phyloP scores from a whole-genome alignment of 2,329 filamentous ascomycete genomes.

The Exophiala sideris region DNA sequence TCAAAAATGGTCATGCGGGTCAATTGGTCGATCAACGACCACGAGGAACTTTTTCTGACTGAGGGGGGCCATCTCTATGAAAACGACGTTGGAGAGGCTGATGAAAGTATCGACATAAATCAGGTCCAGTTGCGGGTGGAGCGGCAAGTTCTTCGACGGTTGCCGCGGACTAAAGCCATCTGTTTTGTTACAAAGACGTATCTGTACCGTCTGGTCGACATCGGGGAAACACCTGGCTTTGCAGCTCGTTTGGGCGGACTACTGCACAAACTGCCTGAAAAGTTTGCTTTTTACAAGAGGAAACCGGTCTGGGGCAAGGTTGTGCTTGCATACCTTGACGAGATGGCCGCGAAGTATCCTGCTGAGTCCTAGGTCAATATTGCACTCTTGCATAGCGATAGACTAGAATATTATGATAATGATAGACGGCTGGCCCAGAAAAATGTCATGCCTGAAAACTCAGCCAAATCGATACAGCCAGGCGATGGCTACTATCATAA shows the following conservation, averaged over 20 bases:
- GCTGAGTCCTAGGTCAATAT: neutral
- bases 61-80: constrained; percentile 1
- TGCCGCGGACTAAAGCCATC: constrained; percentile 2
- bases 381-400: neutral
- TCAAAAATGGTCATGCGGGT: neutral
- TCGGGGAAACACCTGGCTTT: neutral
- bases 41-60: constrained; percentile 1
- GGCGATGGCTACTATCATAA: no score
- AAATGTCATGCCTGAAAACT: no score
- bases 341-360: neutral
- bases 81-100: neutral
- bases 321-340: neutral
- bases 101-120: constrained; percentile 1
- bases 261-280: neutral
- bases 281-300: constrained; percentile 1
- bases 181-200: constrained; percentile 4
- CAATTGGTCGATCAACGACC: neutral
- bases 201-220: neutral
- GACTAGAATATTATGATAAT: neutral
- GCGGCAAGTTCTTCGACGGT: constrained; percentile 1
- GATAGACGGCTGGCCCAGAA: no score
- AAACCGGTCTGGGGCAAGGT: constrained; percentile 1
- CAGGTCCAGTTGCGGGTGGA: constrained; percentile 1
- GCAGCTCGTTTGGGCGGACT: neutral
- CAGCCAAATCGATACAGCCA: no score